Evolutionary conservation across 305 asterid genomes (phyloP).

Genomic region (Lippia alba): DNA sequence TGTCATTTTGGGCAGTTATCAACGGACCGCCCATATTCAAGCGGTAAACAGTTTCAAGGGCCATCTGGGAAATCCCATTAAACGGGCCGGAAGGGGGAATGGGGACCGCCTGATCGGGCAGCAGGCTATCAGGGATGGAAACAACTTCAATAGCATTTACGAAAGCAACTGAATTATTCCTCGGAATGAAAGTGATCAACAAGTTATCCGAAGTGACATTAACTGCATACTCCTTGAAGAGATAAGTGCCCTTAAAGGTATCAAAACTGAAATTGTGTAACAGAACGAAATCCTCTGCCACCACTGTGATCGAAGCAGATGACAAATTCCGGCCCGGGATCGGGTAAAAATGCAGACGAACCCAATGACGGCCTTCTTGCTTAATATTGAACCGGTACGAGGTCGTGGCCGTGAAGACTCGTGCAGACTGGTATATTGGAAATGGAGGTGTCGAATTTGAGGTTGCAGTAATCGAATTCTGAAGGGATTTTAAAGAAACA

Average conservation of each 20-base stretch:
- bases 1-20: constrained; percentile 87
- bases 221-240: constrained; percentile 80
- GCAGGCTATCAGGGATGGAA: constrained; percentile 73
- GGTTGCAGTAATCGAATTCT: constrained; percentile 54
- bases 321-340: constrained; percentile 68
- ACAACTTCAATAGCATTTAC: constrained; percentile 94
- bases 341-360: constrained; percentile 91
- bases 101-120: constrained; percentile 68
- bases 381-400: constrained; percentile 67
- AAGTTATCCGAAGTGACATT: constrained; percentile 78
- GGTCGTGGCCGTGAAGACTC: constrained; percentile 65
- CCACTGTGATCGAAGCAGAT: constrained; percentile 79
- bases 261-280: constrained; percentile 82
- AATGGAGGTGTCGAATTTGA: constrained; percentile 78
- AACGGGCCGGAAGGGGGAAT: constrained; percentile 58
- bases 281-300: constrained; percentile 80
- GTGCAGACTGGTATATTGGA: constrained; percentile 75
- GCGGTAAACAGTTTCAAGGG: constrained; percentile 86
- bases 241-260: constrained; percentile 63
- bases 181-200: constrained; percentile 70
- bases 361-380: constrained; percentile 83
- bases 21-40: constrained; percentile 97
- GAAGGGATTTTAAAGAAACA: constrained; percentile 56
- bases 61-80: constrained; percentile 64
- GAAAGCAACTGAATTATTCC: constrained; percentile 77